Evolutionary conservation across 345 rosid species (phyloP).

Genomic region (Salix arbutifolia): DNA sequence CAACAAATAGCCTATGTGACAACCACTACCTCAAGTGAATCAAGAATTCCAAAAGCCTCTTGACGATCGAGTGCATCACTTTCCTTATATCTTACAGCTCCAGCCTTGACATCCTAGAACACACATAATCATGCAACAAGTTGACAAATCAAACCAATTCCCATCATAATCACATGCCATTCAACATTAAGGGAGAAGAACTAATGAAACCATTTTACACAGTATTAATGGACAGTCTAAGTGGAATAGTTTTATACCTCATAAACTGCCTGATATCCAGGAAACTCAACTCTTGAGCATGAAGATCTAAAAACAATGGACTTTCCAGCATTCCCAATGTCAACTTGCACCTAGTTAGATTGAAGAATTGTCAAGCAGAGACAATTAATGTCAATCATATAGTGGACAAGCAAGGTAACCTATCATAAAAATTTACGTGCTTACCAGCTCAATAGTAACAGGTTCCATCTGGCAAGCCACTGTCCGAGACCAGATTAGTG

Average conservation of each 20-base stretch:
- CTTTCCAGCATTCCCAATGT: constrained; percentile 47
- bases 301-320: constrained; percentile 68
- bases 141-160: constrained; percentile 3
- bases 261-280: constrained; percentile 79
- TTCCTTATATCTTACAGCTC: constrained; percentile 47
- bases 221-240: neutral
- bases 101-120: constrained; percentile 69
- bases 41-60: constrained; percentile 52
- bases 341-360: constrained; percentile 66
- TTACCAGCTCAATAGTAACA: constrained; percentile 65
- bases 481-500: constrained; percentile 89
- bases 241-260: constrained; percentile 44
- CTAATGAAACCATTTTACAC: neutral
- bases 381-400: neutral
- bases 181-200: neutral
- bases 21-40: constrained; percentile 55
- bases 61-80: constrained; percentile 35
- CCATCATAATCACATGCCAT: neutral
- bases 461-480: constrained; percentile 97
- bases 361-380: constrained; percentile 12
- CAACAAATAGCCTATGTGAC: neutral
- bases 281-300: constrained; percentile 64
- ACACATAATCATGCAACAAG: constrained; percentile 2
- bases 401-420: neutral
- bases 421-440: neutral